A percentile compares a stretch with the other conserved stretches of the same genome.
phyloP scores from a whole-genome alignment of 306 rosid species.

The Fagus crenata region DNA sequence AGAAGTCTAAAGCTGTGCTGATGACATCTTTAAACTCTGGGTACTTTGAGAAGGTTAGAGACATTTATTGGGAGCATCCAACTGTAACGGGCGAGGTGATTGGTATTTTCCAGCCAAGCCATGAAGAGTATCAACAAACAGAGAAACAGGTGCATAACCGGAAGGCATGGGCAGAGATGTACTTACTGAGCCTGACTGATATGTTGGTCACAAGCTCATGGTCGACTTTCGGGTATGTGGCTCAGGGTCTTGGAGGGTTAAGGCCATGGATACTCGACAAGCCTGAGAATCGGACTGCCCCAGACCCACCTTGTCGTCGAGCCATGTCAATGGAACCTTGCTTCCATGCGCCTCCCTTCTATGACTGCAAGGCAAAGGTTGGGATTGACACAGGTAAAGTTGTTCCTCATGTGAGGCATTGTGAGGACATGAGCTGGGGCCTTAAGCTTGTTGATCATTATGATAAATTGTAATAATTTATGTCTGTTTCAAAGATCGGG shows the following conservation, averaged over 20 bases:
- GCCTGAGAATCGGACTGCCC: conserved; percentile 61
- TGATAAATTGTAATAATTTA: background rate
- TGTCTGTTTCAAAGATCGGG: background rate
- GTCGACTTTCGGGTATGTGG: conserved; percentile 84
- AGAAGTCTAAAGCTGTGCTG: conserved; percentile 54
- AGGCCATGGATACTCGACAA: conserved; percentile 76
- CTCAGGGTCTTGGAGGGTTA: conserved; percentile 72
- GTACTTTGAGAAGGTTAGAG: conserved; percentile 56
- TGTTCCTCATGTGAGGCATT: conserved; percentile 72
- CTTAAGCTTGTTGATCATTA: conserved; percentile 59
- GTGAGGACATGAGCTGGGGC: conserved; percentile 90
- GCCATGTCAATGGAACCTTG: conserved; percentile 85
- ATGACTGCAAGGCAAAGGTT: conserved; percentile 68
- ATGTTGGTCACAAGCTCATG: conserved; percentile 66
- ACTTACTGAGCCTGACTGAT: conserved; percentile 61
- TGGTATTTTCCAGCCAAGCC: conserved; percentile 69
- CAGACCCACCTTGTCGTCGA: conserved; percentile 55
- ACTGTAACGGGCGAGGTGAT: conserved; percentile 61
- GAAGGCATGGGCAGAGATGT: conserved; percentile 77
- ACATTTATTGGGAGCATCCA: conserved; percentile 70
- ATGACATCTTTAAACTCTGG: conserved; percentile 68
- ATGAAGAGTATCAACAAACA: conserved; percentile 69
- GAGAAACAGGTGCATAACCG: conserved; percentile 63
- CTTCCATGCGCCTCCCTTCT: conserved; percentile 77
- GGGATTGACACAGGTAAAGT: conserved; percentile 61